Base-by-base conservation (phyloP, 495 filamentous ascomycete species). In the Neurospora hispaniola region DNA sequence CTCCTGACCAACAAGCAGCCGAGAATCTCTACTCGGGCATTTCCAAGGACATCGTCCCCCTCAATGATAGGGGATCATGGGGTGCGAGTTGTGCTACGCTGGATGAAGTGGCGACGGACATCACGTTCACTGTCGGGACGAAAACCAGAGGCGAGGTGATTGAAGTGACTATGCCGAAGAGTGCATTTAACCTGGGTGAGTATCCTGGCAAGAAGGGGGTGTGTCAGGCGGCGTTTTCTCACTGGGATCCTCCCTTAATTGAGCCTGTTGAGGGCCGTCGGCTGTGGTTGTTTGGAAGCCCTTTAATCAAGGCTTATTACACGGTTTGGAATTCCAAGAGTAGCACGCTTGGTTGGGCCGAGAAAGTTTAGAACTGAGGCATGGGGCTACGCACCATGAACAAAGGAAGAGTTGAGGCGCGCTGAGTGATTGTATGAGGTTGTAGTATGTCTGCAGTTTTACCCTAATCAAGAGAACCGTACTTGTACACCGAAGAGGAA, bases 271-370 rank as follows among this genome's bases (percentile, higher is more conserved):
- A 71, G 5, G 68, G 72, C 0, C 43, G 74, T 9, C 75, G 76
- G 5, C 74, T 70, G 23, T 80, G 79, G 79, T 66, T 78, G 0
- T 39, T 76, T 35, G 78, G 79, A 3, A 74, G 59, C 11, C 72
- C 76, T 2, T 59, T 73, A 42, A 38, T 80, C 12, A 73, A 76
- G 72, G 66, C 70, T 20, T 80, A 77, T 40, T 78, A 78, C 41
- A 79, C 79, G 2, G 74, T 76, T 4, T 79, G 76, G 78, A 73
- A 80, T 69, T 73, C 62, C 3, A 43, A 39, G 8, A 71, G 14
- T 3, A 12, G 27, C 27, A 35, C 54, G 23, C 54, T 62, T 62
- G 54, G 54, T 35, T 62, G 54, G 54, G 54, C 27, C 14, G 23
- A 62, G 12, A 59, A 31, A 27, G 12, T 12, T 59, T 59, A 59